Evolutionary conservation across 345 rosid species (phyloP), one percentile per base, ranked within the genome.

Genomic region (Balakata baccata): DNA sequence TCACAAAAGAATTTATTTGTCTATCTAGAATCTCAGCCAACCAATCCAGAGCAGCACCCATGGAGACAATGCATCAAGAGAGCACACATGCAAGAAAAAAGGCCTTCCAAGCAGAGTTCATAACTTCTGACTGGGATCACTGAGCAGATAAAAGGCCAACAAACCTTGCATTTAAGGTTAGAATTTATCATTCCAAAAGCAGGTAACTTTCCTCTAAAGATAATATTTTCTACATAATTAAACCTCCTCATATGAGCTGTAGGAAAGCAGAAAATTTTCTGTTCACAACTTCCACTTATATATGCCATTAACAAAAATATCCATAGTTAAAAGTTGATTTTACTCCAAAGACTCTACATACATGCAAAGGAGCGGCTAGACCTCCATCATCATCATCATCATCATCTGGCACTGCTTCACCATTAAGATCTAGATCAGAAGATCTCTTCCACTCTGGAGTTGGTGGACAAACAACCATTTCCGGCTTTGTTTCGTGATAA

Each of bases 401-500:
- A 12, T 87, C 91, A 80, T 86, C 90, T 29, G 92, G 86, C 73
- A 86, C 78, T 46, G 97, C 98, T 90, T 96, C 97, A 75, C 99
- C 99, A 78, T 96, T 93, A 74, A 96, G 90, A 92, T 93, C 99
- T 65, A 96, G 87, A 66, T 88, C 99, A 25, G 92, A 85, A 79
- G 97, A 88, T 71, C 93, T 85, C 82, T 96, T 96, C 99, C 99
- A 96, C 76, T 96, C 99, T 25, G 98, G 99, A 79, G 94, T 93
- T 74, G 86, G 60, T 13, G 99, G 98, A 75, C 92, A 96, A 66
- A 73, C 66, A 63, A 89, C 79, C 78, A 70, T 83, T 20, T 88
- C 93, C 57, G 97, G 97, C 86, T 81, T 93, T 77, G 79, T 90
- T 78, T 96, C 99, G 52, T 96, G 99, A 87, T 96, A 96, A 81